phyloP scores from a whole-genome alignment of 345 rosid genomes.

The Microcos paniculata region DNA sequence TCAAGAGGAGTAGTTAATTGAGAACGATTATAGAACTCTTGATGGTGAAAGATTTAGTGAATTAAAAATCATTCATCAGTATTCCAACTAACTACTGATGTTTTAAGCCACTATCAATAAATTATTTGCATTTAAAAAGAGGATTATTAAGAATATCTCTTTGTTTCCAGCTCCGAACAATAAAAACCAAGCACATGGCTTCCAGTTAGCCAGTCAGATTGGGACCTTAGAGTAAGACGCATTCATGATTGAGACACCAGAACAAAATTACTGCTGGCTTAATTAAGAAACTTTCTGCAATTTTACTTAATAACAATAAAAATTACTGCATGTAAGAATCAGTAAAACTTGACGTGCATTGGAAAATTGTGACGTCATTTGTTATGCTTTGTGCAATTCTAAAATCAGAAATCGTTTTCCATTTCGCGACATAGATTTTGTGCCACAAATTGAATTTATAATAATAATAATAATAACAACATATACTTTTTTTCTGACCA shows the following conservation, averaged over 20 bases:
- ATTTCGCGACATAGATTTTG: too few relatives aligned
- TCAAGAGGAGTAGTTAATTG: conserved; percentile 14
- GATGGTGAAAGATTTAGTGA: conserved; percentile 11
- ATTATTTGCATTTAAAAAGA: not conserved
- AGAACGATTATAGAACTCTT: not conserved
- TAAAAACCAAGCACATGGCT: conserved; percentile 17
- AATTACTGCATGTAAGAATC: too few relatives aligned
- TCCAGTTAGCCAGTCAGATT: conserved; percentile 1
- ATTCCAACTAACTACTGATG: conserved; percentile 9
- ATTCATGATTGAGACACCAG: not conserved
- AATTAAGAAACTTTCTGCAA: too few relatives aligned
- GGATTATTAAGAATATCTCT: not conserved
- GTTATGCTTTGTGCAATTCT: too few relatives aligned
- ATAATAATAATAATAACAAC: not conserved
- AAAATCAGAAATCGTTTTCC: too few relatives aligned
- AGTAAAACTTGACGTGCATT: too few relatives aligned
- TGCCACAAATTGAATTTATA: too few relatives aligned
- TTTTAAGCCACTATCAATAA: conserved; percentile 13
- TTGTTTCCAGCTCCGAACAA: not conserved
- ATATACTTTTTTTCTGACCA: too few relatives aligned
- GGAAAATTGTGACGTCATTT: too few relatives aligned
- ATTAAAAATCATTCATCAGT: not conserved
- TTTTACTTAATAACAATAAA: too few relatives aligned
- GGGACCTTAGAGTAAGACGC: conserved; percentile 18
- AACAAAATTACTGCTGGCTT: too few relatives aligned